Conservation (phyloP, 2,329 filamentous ascomycete genomes). For the Chrysosporium keratinophilum region DNA sequence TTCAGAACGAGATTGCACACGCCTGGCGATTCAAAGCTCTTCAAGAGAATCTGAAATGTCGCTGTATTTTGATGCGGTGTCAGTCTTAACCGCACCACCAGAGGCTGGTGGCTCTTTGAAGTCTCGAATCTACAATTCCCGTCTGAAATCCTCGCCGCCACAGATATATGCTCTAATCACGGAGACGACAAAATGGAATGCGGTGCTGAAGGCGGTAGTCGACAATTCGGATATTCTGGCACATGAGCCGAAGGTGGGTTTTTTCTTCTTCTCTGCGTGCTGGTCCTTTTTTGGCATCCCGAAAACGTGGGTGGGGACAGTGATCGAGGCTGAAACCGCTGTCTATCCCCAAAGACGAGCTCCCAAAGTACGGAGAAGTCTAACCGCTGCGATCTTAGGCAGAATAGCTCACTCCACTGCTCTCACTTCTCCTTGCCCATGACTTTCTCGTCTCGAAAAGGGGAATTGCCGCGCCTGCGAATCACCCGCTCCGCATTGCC, state of each 20-base stretch:
- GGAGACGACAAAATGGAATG: constrained; percentile 85
- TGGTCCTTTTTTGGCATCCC: too few relatives aligned
- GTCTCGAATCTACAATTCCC: constrained; percentile 64
- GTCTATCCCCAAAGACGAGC: neutral
- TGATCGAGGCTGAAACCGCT: constrained; percentile 4
- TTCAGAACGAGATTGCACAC: neutral
- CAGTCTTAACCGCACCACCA: constrained; percentile 55
- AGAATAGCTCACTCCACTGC: constrained; percentile 61
- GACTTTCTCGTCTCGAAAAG: constrained; percentile 72
- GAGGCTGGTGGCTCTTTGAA: constrained; percentile 64
- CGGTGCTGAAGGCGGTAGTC: constrained; percentile 77
- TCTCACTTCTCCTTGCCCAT: constrained; percentile 74
- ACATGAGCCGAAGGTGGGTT: constrained; percentile 69
- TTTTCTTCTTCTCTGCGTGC: neutral
- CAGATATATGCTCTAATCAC: constrained; percentile 80
- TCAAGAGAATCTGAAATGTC: constrained; percentile 53
- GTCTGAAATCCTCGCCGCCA: constrained; percentile 65
- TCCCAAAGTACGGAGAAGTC: constrained; percentile 10
- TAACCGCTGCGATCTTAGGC: constrained; percentile 6
- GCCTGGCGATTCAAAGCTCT: neutral
- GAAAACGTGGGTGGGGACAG: neutral
- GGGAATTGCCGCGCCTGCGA: constrained; percentile 69
- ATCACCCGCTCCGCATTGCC: constrained; percentile 64
- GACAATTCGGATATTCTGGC: constrained; percentile 65
- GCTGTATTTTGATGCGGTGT: constrained; percentile 83